Percentiles rank a stretch among this genome's conserved stretches.
These are phyloP conservation scores for Candida awuae DNA, from an alignment of 805 yeast species.

Conservation along the genomic window DNA sequence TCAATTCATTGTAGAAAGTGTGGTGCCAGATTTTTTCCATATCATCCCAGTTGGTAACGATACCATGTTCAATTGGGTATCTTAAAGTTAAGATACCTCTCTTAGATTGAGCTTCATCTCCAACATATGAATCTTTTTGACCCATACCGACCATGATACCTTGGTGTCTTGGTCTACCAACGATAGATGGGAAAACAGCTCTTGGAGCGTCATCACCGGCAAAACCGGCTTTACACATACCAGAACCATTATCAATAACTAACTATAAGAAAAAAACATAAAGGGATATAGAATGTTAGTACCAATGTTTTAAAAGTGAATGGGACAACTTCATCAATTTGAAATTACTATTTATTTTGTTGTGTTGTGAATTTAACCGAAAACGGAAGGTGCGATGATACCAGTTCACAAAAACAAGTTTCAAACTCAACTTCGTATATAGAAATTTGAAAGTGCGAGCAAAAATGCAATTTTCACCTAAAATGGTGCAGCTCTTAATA, in stretches of 20 bases:
- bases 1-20: conserved; percentile 98
- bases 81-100: conserved; percentile 98
- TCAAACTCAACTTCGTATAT: too few species aligned
- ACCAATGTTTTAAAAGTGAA: not conserved
- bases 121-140: conserved; percentile 99
- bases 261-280: conserved; percentile 25
- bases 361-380: not conserved
- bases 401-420: too few species aligned
- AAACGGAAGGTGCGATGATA: not conserved
- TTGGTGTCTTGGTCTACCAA: conserved; percentile 99
- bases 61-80: conserved; percentile 99
- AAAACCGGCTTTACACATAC: conserved; percentile 99
- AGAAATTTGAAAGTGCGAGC: too few species aligned
- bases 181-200: conserved; percentile 99
- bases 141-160: conserved; percentile 99
- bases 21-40: conserved; percentile 99
- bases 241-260: conserved; percentile 99
- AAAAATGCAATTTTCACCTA: too few species aligned
- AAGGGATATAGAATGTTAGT: conserved; percentile 3
- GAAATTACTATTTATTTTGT: not conserved
- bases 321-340: not conserved
- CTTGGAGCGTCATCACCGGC: conserved; percentile 99
- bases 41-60: conserved; percentile 99
- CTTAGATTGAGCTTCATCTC: conserved; percentile 99
- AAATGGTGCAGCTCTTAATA: not conserved